These are phyloP conservation scores for Lippia alba DNA, from an alignment of 305 asterid genomes.

Conservation along the genomic window DNA sequence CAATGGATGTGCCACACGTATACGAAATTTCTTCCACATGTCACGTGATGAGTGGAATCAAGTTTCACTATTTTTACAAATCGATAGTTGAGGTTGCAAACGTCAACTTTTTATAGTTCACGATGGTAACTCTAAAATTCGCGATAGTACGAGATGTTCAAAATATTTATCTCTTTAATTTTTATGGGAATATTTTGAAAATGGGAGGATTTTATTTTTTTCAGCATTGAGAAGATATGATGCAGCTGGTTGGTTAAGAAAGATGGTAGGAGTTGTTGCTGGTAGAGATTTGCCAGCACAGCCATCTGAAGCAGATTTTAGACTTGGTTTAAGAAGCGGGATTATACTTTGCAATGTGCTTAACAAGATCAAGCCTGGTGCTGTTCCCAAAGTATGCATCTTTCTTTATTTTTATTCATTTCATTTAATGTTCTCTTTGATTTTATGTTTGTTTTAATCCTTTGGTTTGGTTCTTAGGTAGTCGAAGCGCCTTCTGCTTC, in stretches of 20 bases:
- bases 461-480: conserved; percentile 53
- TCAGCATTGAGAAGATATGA: conserved; percentile 84
- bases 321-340: conserved; percentile 83
- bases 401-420: background rate
- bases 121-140: too few species aligned
- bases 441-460: conserved; percentile 7
- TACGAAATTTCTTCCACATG: too few species aligned
- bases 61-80: too few species aligned
- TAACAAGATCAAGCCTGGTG: conserved; percentile 72
- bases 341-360: conserved; percentile 84
- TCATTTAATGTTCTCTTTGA: background rate
- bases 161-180: too few species aligned
- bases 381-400: conserved; percentile 70
- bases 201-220: conserved; percentile 27
- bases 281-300: conserved; percentile 89
- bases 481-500: conserved; percentile 73
- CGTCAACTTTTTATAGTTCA: too few species aligned
- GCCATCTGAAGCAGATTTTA: conserved; percentile 86
- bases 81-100: too few species aligned
- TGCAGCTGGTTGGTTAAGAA: conserved; percentile 83
- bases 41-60: too few species aligned
- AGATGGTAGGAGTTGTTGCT: conserved; percentile 77
- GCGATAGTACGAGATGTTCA: too few species aligned
- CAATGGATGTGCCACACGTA: too few species aligned
- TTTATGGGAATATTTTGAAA: conserved; percentile 7